Evolutionary conservation across 305 asterid species (phyloP).

Genomic region (Solanum aculeatissimum): DNA sequence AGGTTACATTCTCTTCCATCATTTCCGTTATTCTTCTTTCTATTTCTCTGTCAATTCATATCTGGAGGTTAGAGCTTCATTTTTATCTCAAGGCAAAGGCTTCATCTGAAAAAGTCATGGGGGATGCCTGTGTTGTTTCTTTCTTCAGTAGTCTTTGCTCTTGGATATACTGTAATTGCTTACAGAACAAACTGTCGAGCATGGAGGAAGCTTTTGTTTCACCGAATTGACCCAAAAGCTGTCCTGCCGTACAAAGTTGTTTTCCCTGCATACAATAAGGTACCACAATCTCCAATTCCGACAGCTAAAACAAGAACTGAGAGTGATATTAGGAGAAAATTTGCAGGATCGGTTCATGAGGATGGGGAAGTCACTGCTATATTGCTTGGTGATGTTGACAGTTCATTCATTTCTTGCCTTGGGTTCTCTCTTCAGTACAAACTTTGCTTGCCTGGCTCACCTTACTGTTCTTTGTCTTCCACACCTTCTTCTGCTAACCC

Average conservation of each 20-base stretch:
- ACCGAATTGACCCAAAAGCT: slow-evolving; percentile 78
- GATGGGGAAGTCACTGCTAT: slow-evolving; percentile 76
- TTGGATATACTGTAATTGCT: slow-evolving; percentile 85
- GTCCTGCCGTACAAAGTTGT: slow-evolving; percentile 51
- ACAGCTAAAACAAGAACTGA: slow-evolving; percentile 54
- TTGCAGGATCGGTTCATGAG: slow-evolving; percentile 32
- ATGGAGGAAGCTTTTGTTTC: slow-evolving; percentile 80
- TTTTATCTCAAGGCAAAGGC: slow-evolving; percentile 65
- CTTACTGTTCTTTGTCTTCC: slow-evolving; percentile 55
- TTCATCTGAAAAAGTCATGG: slow-evolving; percentile 94
- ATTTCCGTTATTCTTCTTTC: slow-evolving; percentile 63
- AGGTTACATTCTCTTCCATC: slow-evolving; percentile 60
- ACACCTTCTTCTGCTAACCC: slow-evolving; percentile 40
- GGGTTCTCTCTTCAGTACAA: slow-evolving; percentile 85
- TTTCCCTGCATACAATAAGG: slow-evolving; percentile 72
- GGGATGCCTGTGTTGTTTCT: slow-evolving; percentile 95
- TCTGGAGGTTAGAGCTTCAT: slow-evolving; percentile 62
- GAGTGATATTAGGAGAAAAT: slow-evolving; percentile 48
- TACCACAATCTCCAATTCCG: slow-evolving; percentile 89
- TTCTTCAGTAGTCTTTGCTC: slow-evolving; percentile 87
- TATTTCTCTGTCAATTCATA: slow-evolving; percentile 72
- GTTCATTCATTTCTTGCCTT: slow-evolving; percentile 60
- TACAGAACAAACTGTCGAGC: slow-evolving; percentile 86
- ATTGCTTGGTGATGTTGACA: slow-evolving; percentile 79
- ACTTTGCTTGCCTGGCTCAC: slow-evolving; percentile 55